Evolutionary conservation across 31 red algal species (phyloP).

Genomic region (Porphyra umbilicalis): DNA sequence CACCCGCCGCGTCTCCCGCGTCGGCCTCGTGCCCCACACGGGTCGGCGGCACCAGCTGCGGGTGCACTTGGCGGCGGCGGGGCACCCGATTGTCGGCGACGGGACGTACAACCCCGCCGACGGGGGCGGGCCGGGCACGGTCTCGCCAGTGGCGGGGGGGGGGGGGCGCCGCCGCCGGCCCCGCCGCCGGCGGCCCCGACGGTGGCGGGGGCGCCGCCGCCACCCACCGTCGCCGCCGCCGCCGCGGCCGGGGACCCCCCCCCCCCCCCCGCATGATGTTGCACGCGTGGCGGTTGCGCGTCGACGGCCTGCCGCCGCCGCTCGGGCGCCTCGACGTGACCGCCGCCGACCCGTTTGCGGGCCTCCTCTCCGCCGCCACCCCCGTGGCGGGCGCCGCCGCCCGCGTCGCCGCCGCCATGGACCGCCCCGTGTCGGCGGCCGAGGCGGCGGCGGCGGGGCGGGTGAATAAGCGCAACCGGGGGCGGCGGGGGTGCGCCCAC

Average conservation of each 20-base stretch:
- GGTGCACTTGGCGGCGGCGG: conserved; percentile 44
- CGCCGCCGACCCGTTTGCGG: not conserved
- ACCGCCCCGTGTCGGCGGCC: not conserved
- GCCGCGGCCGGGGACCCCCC: not conserved
- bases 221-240: not conserved
- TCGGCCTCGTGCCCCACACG: conserved; percentile 35
- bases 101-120: conserved; percentile 65
- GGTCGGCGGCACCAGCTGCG: conserved; percentile 90
- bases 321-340: not conserved
- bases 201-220: not conserved
- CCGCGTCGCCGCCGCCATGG: not conserved
- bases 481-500: not conserved
- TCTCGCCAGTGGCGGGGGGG: not conserved
- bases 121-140: not conserved
- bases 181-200: not conserved
- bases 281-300: conserved; percentile 17
- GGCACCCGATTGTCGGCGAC: conserved; percentile 84
- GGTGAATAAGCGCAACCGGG: not conserved
- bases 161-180: not conserved
- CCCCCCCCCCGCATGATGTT: conserved; percentile 38
- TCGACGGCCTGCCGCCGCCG: not conserved
- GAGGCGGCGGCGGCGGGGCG: not conserved
- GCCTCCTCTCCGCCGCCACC: not conserved
- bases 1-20: conserved; percentile 27
- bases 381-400: not conserved